Conservation (phyloP, 176 grass and related monocot species). For the Stipa capillata region DNA sequence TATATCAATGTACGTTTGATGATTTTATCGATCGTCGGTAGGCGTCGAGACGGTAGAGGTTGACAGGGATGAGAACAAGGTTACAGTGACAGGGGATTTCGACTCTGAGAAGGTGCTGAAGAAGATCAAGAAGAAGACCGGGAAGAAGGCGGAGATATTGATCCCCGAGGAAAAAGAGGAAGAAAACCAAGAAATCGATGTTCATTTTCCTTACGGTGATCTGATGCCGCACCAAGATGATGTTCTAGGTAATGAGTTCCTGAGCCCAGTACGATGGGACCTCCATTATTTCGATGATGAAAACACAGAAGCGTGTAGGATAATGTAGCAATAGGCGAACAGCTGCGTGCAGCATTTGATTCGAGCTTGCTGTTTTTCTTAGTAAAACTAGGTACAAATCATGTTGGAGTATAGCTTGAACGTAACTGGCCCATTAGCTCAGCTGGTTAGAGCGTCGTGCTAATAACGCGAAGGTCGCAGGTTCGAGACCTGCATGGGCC, state of each 20-base stretch:
- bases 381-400: neutral
- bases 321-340: conserved; percentile 18
- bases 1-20: no score
- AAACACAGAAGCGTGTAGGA: conserved; percentile 16
- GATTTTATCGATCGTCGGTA: neutral
- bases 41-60: conserved; percentile 26
- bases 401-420: no score
- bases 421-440: no score
- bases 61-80: conserved; percentile 18
- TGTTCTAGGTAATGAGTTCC: neutral
- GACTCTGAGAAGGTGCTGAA: neutral
- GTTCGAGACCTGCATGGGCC: conserved; percentile 97
- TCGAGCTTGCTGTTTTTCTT: neutral
- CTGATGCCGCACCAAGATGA: neutral
- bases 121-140: conserved; percentile 20
- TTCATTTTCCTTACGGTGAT: neutral
- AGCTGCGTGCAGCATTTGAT: neutral
- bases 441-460: conserved; percentile 95
- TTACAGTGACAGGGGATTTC: conserved; percentile 13
- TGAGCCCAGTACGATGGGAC: neutral
- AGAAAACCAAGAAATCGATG: neutral
- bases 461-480: conserved; percentile 99
- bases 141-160: conserved; percentile 11
- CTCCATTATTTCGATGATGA: conserved; percentile 30
- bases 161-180: neutral